Percentiles rank a stretch among this genome's conserved stretches.
phyloP scores from a whole-genome alignment of 371 early-diverging fungal genomes.

The Saksenaea oblongispora region DNA sequence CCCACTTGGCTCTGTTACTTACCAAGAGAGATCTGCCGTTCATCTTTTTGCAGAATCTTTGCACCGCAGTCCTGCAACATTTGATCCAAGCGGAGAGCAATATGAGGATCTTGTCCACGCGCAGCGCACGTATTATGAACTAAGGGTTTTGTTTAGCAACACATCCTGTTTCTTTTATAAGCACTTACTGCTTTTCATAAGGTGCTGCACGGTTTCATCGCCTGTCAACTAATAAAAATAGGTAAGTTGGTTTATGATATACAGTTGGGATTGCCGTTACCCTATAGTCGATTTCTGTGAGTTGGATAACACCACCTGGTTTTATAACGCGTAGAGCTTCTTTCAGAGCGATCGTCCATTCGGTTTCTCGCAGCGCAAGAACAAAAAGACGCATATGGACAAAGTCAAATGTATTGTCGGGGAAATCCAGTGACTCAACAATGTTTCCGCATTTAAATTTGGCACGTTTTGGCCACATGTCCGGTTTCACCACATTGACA shows the following conservation, averaged over 20 bases:
- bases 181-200: slow-evolving; percentile 2
- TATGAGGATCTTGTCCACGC: slow-evolving; percentile 25
- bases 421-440: slow-evolving; percentile 42
- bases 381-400: slow-evolving; percentile 47
- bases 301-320: slow-evolving; percentile 48
- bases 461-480: slow-evolving; percentile 33
- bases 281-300: slow-evolving; percentile 33
- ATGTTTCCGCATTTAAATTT: slow-evolving; percentile 24
- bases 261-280: too few relatives aligned
- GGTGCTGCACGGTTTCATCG: neutral
- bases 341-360: slow-evolving; percentile 19
- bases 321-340: slow-evolving; percentile 39
- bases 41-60: slow-evolving; percentile 16
- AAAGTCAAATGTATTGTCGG: slow-evolving; percentile 45
- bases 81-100: slow-evolving; percentile 14
- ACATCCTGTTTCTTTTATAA: neutral
- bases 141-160: neutral
- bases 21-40: slow-evolving; percentile 23
- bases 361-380: slow-evolving; percentile 14
- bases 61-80: slow-evolving; percentile 13
- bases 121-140: slow-evolving; percentile 2
- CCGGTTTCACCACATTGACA: slow-evolving; percentile 41
- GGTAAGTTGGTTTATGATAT: too few relatives aligned
- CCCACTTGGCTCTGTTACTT: neutral
- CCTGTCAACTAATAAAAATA: neutral